Conservation (phyloP, 345 rosid species). For the Streptanthus diversifolius region DNA sequence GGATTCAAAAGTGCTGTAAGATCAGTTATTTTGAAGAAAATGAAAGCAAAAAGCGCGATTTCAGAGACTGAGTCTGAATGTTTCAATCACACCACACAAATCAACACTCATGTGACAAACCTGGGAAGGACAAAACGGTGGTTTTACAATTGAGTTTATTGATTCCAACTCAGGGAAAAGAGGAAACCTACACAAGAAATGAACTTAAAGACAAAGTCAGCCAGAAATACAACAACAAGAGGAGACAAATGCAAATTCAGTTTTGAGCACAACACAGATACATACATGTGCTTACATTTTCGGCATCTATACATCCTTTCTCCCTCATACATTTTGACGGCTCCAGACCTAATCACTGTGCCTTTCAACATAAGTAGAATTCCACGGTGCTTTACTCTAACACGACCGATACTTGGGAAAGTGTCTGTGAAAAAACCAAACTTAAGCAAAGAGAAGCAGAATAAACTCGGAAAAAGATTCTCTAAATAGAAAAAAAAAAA, state of each 20-base stretch:
- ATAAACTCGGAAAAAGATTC: not conserved
- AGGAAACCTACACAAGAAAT: conserved; percentile 51
- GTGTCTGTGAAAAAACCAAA: conserved; percentile 47
- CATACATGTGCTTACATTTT: conserved; percentile 73
- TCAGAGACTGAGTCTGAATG: too few relatives aligned
- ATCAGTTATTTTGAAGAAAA: not conserved
- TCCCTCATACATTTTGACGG: conserved; percentile 92
- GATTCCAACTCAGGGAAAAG: conserved; percentile 88
- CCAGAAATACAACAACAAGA: not conserved
- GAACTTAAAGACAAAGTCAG: conserved; percentile 22
- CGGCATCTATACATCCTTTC: conserved; percentile 74
- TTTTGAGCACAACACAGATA: not conserved
- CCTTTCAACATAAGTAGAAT: conserved; percentile 82
- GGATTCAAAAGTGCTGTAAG: not conserved
- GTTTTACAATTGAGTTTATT: conserved; percentile 69
- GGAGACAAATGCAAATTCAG: not conserved
- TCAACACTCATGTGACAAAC: too few relatives aligned
- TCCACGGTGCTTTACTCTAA: conserved; percentile 83
- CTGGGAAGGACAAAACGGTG: conserved; percentile 85
- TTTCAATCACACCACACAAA: too few relatives aligned
- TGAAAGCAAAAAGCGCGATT: not conserved
- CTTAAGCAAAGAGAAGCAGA: not conserved
- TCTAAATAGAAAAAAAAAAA: not conserved
- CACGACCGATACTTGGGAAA: conserved; percentile 76
- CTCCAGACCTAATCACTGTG: conserved; percentile 82